A percentile compares a stretch with the other conserved stretches of the same genome.
phyloP scores from a whole-genome alignment of 2,329 filamentous ascomycete species.

The Paecilomyces sp. region DNA sequence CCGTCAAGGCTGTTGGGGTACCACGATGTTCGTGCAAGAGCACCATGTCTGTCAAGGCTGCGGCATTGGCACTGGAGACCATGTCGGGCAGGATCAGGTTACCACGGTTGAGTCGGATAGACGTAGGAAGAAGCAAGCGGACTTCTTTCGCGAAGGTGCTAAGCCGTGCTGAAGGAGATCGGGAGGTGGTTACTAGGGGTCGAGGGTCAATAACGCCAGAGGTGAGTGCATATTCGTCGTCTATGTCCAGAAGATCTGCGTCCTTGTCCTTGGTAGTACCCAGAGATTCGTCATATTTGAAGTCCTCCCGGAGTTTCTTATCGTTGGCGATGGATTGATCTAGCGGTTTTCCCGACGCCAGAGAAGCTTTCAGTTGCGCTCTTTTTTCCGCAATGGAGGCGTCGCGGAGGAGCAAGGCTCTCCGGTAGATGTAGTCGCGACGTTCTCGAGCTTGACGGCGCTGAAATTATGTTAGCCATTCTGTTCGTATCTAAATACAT shows the following conservation, averaged over 20 bases:
- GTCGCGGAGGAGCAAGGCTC: constrained; percentile 78
- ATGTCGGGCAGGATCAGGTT: constrained; percentile 83
- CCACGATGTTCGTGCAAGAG: constrained; percentile 89
- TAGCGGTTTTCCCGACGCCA: constrained; percentile 82
- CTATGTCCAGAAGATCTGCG: constrained; percentile 70
- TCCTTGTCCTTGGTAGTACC: constrained; percentile 65
- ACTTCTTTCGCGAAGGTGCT: constrained; percentile 92
- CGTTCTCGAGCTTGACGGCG: constrained; percentile 71
- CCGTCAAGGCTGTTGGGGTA: constrained; percentile 79
- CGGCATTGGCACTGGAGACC: constrained; percentile 70
- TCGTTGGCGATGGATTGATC: constrained; percentile 80
- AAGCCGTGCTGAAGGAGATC: constrained; percentile 77
- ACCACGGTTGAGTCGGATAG: constrained; percentile 83
- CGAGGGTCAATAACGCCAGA: constrained; percentile 88
- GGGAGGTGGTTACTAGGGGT: constrained; percentile 82
- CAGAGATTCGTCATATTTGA: constrained; percentile 86
- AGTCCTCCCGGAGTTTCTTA: constrained; percentile 74
- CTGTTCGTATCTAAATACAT: neutral
- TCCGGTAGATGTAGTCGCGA: constrained; percentile 83
- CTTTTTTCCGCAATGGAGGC: constrained; percentile 90
- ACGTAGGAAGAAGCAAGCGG: constrained; percentile 71
- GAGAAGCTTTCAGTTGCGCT: constrained; percentile 74
- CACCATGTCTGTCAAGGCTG: constrained; percentile 76
- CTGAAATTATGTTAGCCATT: constrained; percentile 22
- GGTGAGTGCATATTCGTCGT: constrained; percentile 85